Evolutionary conservation across 805 yeast species (phyloP).

Genomic region (Yarrowia hollandica): DNA sequence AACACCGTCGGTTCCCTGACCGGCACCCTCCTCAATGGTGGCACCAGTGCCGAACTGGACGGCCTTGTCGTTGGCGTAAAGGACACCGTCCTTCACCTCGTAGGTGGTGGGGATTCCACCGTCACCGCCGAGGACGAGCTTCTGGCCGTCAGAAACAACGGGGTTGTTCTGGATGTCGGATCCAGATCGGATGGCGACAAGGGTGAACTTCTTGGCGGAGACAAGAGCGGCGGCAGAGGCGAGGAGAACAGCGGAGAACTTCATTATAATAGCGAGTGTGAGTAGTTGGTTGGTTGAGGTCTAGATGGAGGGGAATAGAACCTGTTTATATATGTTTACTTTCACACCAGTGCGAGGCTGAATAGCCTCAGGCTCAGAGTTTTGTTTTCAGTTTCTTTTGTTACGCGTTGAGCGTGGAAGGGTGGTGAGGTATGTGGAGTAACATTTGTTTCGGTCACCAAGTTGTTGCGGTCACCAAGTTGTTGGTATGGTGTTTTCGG

Average conservation of each 20-base stretch:
- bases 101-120: conserved; percentile 4
- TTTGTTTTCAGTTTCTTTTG: too few relatives aligned
- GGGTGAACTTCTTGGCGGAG: conserved; percentile 22
- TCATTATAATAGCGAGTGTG: conserved; percentile 19
- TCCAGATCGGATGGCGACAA: conserved; percentile 29
- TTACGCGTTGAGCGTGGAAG: too few relatives aligned
- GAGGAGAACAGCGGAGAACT: conserved; percentile 25
- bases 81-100: conserved; percentile 15
- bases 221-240: conserved; percentile 11
- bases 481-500: too few relatives aligned
- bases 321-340: neutral
- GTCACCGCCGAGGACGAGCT: neutral
- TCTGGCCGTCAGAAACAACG: neutral
- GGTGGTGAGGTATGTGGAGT: too few relatives aligned
- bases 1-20: neutral
- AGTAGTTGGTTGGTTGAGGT: neutral
- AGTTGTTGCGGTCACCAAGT: too few relatives aligned
- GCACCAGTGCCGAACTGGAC: neutral
- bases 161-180: conserved; percentile 17
- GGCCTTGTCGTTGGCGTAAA: conserved; percentile 27
- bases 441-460: too few relatives aligned
- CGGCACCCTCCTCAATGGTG: neutral
- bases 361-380: conserved; percentile 8
- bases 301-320: neutral
- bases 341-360: conserved; percentile 5